Percentiles rank a stretch among this genome's conserved stretches.
phyloP scores from a whole-genome alignment of 1,284 basidiomycete genomes.

The Papiliotrema flavescens region DNA sequence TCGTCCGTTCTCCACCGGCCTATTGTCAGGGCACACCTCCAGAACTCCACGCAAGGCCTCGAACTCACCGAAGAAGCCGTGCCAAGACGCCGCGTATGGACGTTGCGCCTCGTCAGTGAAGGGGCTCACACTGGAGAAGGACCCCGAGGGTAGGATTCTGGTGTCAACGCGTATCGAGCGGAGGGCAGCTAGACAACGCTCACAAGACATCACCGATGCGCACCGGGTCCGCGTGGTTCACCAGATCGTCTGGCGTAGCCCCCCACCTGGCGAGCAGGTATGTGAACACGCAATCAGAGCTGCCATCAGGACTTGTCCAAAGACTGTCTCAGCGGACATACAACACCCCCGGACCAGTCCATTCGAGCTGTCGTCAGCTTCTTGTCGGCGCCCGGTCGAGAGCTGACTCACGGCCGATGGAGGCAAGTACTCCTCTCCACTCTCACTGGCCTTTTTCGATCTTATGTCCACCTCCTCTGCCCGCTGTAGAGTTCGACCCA shows the following conservation, averaged over 20 bases:
- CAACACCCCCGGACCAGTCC: constrained; percentile 44
- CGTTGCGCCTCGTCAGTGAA: constrained; percentile 25
- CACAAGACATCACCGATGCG: constrained; percentile 35
- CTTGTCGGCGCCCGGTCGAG: neutral
- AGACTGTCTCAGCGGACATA: constrained; percentile 4
- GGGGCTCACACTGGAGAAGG: constrained; percentile 29
- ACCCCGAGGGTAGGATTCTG: constrained; percentile 33
- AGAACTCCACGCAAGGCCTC: neutral
- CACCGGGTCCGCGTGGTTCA: constrained; percentile 25
- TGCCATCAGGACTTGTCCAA: neutral
- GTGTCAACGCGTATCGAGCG: neutral
- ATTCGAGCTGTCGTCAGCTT: constrained; percentile 19
- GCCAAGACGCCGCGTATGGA: constrained; percentile 33
- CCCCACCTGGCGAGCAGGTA: constrained; percentile 36
- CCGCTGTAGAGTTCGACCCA: constrained; percentile 28
- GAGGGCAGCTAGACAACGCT: constrained; percentile 1
- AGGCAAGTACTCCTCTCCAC: constrained; percentile 22
- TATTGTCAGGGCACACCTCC: neutral
- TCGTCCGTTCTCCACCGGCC: constrained; percentile 4
- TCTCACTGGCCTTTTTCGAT: constrained; percentile 15
- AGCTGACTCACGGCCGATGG: constrained; percentile 28
- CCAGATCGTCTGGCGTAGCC: constrained; percentile 28
- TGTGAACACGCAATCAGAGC: constrained; percentile 38
- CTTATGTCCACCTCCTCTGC: constrained; percentile 22
- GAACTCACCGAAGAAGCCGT: constrained; percentile 31